Percentiles rank a stretch among this genome's conserved stretches.
Conservation (phyloP, 2,329 filamentous ascomycete genomes). For the Macroventuria anomochaeta region DNA sequence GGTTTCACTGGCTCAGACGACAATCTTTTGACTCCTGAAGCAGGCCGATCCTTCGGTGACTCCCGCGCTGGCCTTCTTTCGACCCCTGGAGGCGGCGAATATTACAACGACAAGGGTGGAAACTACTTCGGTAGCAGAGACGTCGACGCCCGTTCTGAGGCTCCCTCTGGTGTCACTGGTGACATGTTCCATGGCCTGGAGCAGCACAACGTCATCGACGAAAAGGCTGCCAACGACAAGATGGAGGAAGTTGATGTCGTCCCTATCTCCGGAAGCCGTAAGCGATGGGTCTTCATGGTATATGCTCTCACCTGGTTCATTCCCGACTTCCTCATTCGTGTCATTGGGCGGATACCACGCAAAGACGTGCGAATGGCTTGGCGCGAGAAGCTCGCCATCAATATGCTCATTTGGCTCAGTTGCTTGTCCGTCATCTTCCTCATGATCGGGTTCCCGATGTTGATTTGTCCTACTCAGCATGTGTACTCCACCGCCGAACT, state of each 20-base stretch:
- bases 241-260: constrained; percentile 90
- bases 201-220: constrained; percentile 90
- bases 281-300: constrained; percentile 87
- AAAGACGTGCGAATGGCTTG: constrained; percentile 93
- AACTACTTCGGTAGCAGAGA: constrained; percentile 85
- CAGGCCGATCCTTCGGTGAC: constrained; percentile 62
- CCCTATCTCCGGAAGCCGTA: constrained; percentile 77
- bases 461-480: constrained; percentile 91
- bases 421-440: constrained; percentile 84
- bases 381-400: constrained; percentile 98
- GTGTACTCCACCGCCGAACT: constrained; percentile 84
- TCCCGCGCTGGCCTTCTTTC: constrained; percentile 63
- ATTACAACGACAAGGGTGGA: constrained; percentile 76
- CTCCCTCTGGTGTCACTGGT: constrained; percentile 87
- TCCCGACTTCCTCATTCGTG: constrained; percentile 81
- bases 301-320: constrained; percentile 85
- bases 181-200: constrained; percentile 99
- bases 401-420: constrained; percentile 92
- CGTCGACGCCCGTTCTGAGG: constrained; percentile 85
- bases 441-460: constrained; percentile 81
- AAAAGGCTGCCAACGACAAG: constrained; percentile 90
- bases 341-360: constrained; percentile 82
- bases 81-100: constrained; percentile 65
- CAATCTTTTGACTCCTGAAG: constrained; percentile 63
- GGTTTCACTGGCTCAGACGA: constrained; percentile 49